These are phyloP conservation scores for Mortierella polycephala DNA, from an alignment of 371 early-diverging fungal genomes.

Conservation along the genomic window DNA sequence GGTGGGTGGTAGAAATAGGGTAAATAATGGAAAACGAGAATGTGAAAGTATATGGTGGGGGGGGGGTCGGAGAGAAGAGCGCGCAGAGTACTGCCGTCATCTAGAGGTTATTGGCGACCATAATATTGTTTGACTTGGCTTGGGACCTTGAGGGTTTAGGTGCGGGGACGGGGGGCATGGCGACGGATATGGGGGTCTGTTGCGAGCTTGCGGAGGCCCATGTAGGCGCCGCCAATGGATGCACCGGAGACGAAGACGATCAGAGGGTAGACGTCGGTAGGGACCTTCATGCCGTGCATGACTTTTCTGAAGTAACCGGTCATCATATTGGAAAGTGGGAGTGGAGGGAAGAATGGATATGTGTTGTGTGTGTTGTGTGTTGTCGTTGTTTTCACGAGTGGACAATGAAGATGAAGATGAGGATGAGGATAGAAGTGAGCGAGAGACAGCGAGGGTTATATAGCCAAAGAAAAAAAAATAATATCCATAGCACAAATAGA, in stretches of 20 bases:
- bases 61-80: too few species aligned
- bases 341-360: not conserved
- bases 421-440: not conserved
- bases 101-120: too few species aligned
- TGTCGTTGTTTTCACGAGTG: not conserved
- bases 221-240: conserved; percentile 49
- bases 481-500: too few species aligned
- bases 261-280: conserved; percentile 50
- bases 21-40: too few species aligned
- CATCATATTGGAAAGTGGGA: conserved; percentile 29
- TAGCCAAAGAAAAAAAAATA: not conserved
- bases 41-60: too few species aligned
- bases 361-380: conserved; percentile 8
- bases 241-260: conserved; percentile 48
- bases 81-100: too few species aligned
- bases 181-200: conserved; percentile 50
- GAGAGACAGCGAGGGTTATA: not conserved
- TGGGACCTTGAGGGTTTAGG: conserved; percentile 7
- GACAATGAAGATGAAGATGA: conserved; percentile 10
- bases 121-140: not conserved
- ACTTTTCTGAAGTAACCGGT: conserved; percentile 32
- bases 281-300: conserved; percentile 49
- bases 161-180: conserved; percentile 14
- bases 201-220: conserved; percentile 50
- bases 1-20: too few species aligned